Evolutionary conservation across 306 rosid species (phyloP).

Genomic region (Pyrus communis): DNA sequence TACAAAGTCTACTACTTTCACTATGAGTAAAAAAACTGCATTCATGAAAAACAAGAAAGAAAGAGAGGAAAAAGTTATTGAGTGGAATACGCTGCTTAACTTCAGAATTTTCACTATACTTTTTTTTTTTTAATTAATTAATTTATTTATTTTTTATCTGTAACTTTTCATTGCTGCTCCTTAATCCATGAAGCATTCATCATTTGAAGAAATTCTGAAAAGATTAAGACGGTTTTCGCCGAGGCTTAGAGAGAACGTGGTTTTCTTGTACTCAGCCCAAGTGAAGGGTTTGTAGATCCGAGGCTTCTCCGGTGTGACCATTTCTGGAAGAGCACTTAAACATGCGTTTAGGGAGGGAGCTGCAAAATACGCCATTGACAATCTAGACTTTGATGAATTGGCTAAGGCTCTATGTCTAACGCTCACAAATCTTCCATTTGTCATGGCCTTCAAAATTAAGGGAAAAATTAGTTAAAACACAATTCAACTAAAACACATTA

Average conservation of each 20-base stretch:
- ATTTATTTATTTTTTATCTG: not conserved
- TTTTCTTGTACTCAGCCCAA: conserved; percentile 78
- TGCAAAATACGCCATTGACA: conserved; percentile 68
- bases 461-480: not conserved
- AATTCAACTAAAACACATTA: not conserved
- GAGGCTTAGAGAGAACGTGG: conserved; percentile 46
- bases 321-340: conserved; percentile 43
- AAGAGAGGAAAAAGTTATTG: not conserved
- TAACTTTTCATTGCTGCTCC: not conserved
- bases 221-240: conserved; percentile 53
- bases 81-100: not conserved
- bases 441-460: conserved; percentile 46
- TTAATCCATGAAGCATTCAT: not conserved
- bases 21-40: not conserved
- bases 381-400: conserved; percentile 36
- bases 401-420: conserved; percentile 69
- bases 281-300: conserved; percentile 58
- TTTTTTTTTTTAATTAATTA: not conserved
- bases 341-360: conserved; percentile 47
- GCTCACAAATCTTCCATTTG: conserved; percentile 73
- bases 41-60: not conserved
- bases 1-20: not conserved
- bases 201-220: conserved; percentile 21
- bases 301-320: conserved; percentile 43
- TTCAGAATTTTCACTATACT: not conserved